phyloP scores from a whole-genome alignment of 2,329 filamentous ascomycete species.

The Diplodia intermedia region DNA sequence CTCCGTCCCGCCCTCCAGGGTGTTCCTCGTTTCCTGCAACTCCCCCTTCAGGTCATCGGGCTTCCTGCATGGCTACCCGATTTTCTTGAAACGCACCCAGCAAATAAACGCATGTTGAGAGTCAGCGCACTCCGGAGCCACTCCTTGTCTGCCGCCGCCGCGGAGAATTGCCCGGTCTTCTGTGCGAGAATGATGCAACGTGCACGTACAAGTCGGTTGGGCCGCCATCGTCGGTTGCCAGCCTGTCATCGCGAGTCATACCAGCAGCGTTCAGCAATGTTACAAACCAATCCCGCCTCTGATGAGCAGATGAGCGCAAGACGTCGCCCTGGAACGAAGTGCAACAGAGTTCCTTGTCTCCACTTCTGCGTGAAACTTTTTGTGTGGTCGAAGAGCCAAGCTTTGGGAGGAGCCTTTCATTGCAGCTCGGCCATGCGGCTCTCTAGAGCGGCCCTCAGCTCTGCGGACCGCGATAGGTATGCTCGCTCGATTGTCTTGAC shows the following conservation, averaged over 20 bases:
- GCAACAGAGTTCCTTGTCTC: background rate
- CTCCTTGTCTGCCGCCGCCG: background rate
- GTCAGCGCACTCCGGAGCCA: slow-evolving; percentile 11
- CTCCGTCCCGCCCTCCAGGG: background rate
- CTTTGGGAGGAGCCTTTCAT: background rate
- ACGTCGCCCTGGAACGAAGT: slow-evolving; percentile 7
- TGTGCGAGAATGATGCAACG: background rate
- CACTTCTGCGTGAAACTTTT: slow-evolving; percentile 4
- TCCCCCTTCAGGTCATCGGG: slow-evolving; percentile 9
- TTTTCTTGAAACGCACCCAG: slow-evolving; percentile 10
- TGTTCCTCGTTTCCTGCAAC: slow-evolving; percentile 23
- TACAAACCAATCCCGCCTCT: slow-evolving; percentile 3
- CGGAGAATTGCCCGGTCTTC: background rate
- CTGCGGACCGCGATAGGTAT: background rate
- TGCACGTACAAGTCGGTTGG: background rate
- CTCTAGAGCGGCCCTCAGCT: slow-evolving; percentile 14
- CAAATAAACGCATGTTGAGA: slow-evolving; percentile 7
- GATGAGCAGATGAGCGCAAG: background rate
- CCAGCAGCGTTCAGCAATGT: slow-evolving; percentile 9
- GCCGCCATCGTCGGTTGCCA: background rate
- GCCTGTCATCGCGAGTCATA: slow-evolving; percentile 14
- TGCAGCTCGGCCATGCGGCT: slow-evolving; percentile 14
- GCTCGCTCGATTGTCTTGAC: slow-evolving; percentile 26
- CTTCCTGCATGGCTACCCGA: slow-evolving; percentile 29
- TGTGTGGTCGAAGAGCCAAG: background rate